Conservation (phyloP, 345 rosid genomes). For the Durio zibethinus region DNA sequence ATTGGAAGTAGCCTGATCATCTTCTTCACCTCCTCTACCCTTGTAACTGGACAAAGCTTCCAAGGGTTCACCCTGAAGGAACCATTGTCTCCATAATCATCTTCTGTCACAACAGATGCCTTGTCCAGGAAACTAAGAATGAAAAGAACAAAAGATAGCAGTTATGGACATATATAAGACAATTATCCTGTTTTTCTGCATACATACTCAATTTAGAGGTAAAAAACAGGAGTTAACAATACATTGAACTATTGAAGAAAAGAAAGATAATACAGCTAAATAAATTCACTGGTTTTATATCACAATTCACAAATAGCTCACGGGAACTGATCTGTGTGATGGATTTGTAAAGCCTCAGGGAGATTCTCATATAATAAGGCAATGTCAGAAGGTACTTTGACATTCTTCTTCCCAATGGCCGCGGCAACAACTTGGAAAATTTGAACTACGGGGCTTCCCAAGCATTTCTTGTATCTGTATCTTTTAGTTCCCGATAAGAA, state of each 20-base stretch:
- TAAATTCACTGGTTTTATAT: neutral
- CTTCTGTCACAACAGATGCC: conserved; percentile 46
- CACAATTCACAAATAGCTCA: conserved; percentile 16
- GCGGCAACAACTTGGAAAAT: conserved; percentile 52
- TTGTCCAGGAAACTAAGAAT: conserved; percentile 51
- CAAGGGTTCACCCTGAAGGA: conserved; percentile 40
- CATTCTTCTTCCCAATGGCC: conserved; percentile 38
- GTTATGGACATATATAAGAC: neutral
- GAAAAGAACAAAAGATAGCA: neutral
- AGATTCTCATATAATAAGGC: conserved; percentile 39
- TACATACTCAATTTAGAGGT: neutral
- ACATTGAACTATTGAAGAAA: neutral
- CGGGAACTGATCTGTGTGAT: conserved; percentile 46
- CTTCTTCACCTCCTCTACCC: conserved; percentile 68
- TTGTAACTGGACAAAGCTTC: conserved; percentile 54
- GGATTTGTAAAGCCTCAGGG: conserved; percentile 39
- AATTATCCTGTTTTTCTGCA: neutral
- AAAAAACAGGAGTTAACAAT: neutral
- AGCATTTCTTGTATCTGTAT: conserved; percentile 53
- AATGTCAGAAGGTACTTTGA: conserved; percentile 30
- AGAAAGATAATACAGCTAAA: neutral
- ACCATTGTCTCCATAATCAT: conserved; percentile 32
- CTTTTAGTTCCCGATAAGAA: conserved; percentile 43
- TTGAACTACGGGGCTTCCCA: conserved; percentile 58
- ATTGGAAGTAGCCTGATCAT: conserved; percentile 51